Evolutionary conservation across 2,329 filamentous ascomycete genomes (phyloP), one percentile per base, ranked within the genome.

Genomic region (Penicillium brevicompactum): DNA sequence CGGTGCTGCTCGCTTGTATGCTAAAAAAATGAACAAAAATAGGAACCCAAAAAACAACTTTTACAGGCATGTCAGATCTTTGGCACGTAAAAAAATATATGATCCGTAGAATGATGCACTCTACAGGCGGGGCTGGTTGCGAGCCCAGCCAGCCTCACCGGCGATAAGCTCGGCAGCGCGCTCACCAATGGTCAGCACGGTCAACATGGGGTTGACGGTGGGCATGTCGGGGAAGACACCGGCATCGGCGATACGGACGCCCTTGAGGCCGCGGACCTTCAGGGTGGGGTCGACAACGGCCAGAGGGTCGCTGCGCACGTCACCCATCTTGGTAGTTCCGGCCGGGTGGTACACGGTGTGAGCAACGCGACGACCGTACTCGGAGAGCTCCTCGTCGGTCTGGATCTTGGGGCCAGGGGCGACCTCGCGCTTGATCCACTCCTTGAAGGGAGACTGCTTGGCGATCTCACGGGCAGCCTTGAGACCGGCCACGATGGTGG

Each of bases 271-370:
- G 27, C 85, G 81, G 30, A 96, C 79, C 76, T 84, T 88, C 59
- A 96, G 76, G 69, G 87, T 80, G 24, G 83, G 81, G 69, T 94
- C 88, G n/a, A 95, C 91, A 18, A 96, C 92, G 5, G 90, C 91
- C 71, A 87, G 76, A 47, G 83, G 76, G 70, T 95, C 90, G 50
- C 78, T 83, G 53, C 72, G 73, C 5, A 89, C 76, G 67, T 92
- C 86, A 32, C 91, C 91, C 91, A 96, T 96, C 81, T 92, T 92
- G 52, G 91, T 94, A 16, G 91, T 96, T 49, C 91, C 91, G 11
- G 89, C 88, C 0, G 91, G 91, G 75, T 96, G 91, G 76, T 96
- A 96, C 30, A 96, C 91, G 1, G 91, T 96, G 74, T 96, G 91
- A 4, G 91, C 91, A 5, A 84, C 91, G 44, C 86, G 84, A 45